Base-by-base conservation (phyloP, 352 stramenopile genomes). In the Phytophthora pisi region DNA sequence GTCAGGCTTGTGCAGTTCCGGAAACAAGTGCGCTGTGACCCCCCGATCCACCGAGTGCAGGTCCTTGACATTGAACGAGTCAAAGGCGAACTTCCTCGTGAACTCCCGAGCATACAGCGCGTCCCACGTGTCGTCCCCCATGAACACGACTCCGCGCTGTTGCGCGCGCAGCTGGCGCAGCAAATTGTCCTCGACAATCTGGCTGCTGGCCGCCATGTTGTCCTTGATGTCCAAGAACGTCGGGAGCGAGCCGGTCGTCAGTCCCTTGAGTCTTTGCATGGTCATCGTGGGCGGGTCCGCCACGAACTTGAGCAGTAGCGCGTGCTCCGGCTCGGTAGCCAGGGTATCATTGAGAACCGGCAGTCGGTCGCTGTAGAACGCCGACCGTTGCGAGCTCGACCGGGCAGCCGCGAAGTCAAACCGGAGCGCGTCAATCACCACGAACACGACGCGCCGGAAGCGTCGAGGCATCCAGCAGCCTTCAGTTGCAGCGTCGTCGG, bases 101-200 rank as follows among this genome's bases (percentile, higher is more conserved):
- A 99, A 98, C 46, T 76, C 69, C 52, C 89, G 72, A 1, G 91
- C 91, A 75, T 99, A 99, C 7, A 99, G 78, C 54, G 91, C 83
- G 10, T 95, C 81, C 97, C 97, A 99, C 40, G 97, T 99, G 82
- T 99, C 97, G 81, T 99, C 97, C n/a, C 97, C 97, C 77, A 99
- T 98, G 79, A 99, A 99, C 43, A 96, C 91, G 43, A 99, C 84
- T 7, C 74, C 80, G 9, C 79, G 75, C 34, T 70, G 55, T 24
- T 78, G 70, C 24, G 60, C 70, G 51, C 87, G 79, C 65, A 92
- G 64, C 72, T 99, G 96, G 47, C 92, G 68, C 28, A 99, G 76
- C 78, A 98, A 93, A 61, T 98, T 99, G 89, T 99, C 97, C 76
- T 99, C 97, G 9, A 92, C 88, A 60, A 99, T 96, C 54, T 87